These are phyloP conservation scores for Canariomyces notabilis DNA, from an alignment of 2,329 filamentous ascomycete genomes.

Conservation along the genomic window DNA sequence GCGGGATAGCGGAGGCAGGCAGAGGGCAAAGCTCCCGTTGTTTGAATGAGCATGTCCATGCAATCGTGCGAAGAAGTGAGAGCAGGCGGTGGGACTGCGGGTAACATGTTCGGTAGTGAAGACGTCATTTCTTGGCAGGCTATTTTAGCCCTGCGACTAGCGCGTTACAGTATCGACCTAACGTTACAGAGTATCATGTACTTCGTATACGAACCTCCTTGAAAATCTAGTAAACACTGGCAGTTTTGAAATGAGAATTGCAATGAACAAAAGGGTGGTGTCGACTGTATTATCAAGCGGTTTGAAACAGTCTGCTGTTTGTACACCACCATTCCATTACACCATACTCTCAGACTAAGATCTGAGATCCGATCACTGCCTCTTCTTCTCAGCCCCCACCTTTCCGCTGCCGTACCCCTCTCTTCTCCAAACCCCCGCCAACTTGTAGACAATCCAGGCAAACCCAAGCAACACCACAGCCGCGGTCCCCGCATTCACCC, in stretches of 20 bases:
- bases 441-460: conserved; percentile 62
- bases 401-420: conserved; percentile 28
- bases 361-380: conserved; percentile 18
- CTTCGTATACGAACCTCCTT: too few species aligned
- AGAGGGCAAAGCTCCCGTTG: background rate
- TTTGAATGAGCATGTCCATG: background rate
- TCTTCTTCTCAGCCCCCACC: conserved; percentile 23
- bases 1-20: background rate
- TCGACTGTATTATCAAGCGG: too few species aligned
- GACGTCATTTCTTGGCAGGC: background rate
- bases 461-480: conserved; percentile 59
- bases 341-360: too few species aligned
- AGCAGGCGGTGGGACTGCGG: background rate
- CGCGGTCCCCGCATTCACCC: conserved; percentile 53
- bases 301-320: too few species aligned
- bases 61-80: too few species aligned
- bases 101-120: background rate
- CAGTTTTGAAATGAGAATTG: too few species aligned
- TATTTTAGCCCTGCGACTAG: background rate
- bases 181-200: too few species aligned
- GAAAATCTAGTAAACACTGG: too few species aligned
- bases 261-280: too few species aligned
- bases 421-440: conserved; percentile 37
- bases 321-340: too few species aligned
- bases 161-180: too few species aligned